Conservation (phyloP, 106 monocot genomes). For the Dactylorhiza incarnata region DNA sequence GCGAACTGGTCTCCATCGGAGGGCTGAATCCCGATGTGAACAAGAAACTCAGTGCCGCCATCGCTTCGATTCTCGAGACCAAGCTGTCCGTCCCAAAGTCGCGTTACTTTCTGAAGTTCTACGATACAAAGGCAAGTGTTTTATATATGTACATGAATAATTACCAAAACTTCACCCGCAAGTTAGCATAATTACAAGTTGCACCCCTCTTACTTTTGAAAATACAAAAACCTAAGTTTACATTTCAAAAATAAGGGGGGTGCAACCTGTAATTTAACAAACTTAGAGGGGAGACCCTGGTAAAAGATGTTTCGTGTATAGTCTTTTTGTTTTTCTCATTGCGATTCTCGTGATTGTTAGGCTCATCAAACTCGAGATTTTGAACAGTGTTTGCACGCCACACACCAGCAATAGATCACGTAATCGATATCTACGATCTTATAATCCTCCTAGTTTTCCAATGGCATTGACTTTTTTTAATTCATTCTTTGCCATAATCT, state of each 20-base stretch:
- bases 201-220: no score
- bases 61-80: slow-evolving; percentile 56
- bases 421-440: slow-evolving; percentile 18
- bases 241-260: no score
- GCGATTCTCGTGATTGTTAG: slow-evolving; percentile 41
- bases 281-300: no score
- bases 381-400: slow-evolving; percentile 79
- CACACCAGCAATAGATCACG: slow-evolving; percentile 70
- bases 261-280: no score
- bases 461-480: no score
- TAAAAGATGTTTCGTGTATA: neutral
- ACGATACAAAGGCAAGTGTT: slow-evolving; percentile 52
- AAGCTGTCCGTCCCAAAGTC: slow-evolving; percentile 76
- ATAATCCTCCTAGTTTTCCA: neutral
- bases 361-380: slow-evolving; percentile 61
- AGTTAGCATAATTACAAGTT: no score
- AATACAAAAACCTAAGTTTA: no score
- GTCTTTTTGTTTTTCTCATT: slow-evolving; percentile 33
- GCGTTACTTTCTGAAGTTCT: slow-evolving; percentile 61
- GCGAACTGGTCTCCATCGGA: slow-evolving; percentile 89
- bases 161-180: no score
- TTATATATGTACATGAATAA: neutral
- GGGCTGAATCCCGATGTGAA: slow-evolving; percentile 71
- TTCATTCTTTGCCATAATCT: neutral
- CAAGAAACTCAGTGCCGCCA: slow-evolving; percentile 77